A percentile compares a stretch with the other conserved stretches of the same genome.
phyloP scores from a whole-genome alignment of 2,329 filamentous ascomycete genomes.

The Orbilia javanica region DNA sequence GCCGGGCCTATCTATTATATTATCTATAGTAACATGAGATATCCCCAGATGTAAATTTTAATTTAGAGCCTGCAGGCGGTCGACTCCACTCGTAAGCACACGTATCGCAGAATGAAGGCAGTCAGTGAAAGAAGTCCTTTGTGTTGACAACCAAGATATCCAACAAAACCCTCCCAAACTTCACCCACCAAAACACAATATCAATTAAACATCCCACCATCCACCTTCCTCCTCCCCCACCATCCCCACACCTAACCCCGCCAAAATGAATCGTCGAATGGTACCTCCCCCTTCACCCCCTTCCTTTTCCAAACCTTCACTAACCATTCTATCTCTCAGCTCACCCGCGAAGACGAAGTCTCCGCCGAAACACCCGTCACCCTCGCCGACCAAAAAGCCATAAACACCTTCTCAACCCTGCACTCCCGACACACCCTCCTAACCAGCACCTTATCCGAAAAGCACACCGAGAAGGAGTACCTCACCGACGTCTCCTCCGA shows the following conservation, averaged over 20 bases:
- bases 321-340: constrained; percentile 68
- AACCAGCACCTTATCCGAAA: constrained; percentile 23
- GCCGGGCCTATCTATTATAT: no score
- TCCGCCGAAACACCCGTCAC: constrained; percentile 88
- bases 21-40: no score
- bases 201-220: constrained; percentile 13
- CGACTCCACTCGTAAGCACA: no score
- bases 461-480: constrained; percentile 95
- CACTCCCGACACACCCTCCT: constrained; percentile 78
- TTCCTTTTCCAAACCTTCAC: neutral
- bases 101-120: no score
- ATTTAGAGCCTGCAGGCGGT: no score
- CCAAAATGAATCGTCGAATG: constrained; percentile 59
- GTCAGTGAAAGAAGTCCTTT: neutral
- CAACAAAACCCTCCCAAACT: constrained; percentile 35
- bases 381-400: constrained; percentile 97
- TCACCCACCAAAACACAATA: constrained; percentile 12
- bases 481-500: constrained; percentile 92
- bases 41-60: no score
- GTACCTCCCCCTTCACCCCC: constrained; percentile 10
- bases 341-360: constrained; percentile 91
- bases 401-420: constrained; percentile 95
- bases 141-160: constrained; percentile 15
- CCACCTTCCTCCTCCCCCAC: constrained; percentile 1
- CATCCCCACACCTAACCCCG: constrained; percentile 7